A percentile compares a stretch with the other conserved stretches of the same genome.
phyloP scores from a whole-genome alignment of 2,329 filamentous ascomycete genomes.

The Penicillium sp. region DNA sequence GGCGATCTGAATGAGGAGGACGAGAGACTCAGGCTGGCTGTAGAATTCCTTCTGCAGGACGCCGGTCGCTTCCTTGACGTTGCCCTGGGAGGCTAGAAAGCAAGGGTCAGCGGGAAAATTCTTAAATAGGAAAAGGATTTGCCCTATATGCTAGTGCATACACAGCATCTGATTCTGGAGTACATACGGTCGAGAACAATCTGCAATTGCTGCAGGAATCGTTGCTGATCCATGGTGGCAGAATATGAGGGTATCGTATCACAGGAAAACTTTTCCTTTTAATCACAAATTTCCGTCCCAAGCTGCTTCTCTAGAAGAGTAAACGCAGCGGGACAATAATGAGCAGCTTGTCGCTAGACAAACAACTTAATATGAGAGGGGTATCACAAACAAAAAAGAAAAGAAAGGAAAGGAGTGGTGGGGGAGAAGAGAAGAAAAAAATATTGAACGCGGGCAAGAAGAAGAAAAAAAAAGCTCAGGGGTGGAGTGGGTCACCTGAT shows the following conservation, averaged over 20 bases:
- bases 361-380: conserved; percentile 27
- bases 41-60: conserved; percentile 94
- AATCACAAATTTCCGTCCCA: conserved; percentile 1
- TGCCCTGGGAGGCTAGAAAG: conserved; percentile 74
- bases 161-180: not conserved
- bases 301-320: conserved; percentile 10
- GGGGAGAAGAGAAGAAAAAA: conserved; percentile 15
- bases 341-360: conserved; percentile 33
- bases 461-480: conserved; percentile 22
- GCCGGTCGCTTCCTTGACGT: conserved; percentile 85
- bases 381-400: conserved; percentile 33
- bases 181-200: conserved; percentile 81
- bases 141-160: not conserved
- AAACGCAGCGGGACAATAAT: conserved; percentile 18
- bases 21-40: conserved; percentile 76
- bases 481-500: conserved; percentile 17
- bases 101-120: conserved; percentile 17
- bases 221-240: conserved; percentile 70
- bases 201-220: conserved; percentile 83
- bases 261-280: conserved; percentile 8
- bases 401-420: conserved; percentile 22
- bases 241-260: conserved; percentile 4
- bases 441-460: conserved; percentile 5
- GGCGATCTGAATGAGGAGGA: conserved; percentile 83
- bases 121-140: not conserved